Conservation (phyloP, 371 early-diverging fungal species). For the Saksenaea oblongispora region DNA sequence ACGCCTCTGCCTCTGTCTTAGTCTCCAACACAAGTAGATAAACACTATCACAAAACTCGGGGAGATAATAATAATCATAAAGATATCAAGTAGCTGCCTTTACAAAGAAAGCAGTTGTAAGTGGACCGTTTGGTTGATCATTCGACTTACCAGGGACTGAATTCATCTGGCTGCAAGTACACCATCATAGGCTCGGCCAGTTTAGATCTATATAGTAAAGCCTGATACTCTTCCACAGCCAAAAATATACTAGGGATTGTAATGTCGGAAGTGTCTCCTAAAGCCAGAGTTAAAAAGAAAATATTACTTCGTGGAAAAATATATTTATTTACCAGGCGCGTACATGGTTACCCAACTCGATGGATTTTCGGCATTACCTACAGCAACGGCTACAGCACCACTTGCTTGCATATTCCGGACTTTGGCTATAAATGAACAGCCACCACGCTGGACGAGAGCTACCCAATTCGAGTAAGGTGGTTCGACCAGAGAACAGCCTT, state of each 20-base stretch:
- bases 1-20: constrained; percentile 57
- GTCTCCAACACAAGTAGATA: constrained; percentile 61
- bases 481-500: constrained; percentile 35
- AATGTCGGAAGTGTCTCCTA: constrained; percentile 74
- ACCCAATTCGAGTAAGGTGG: constrained; percentile 64
- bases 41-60: constrained; percentile 56
- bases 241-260: constrained; percentile 77
- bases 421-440: constrained; percentile 85
- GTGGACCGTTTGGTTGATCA: constrained; percentile 24
- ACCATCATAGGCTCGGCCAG: constrained; percentile 44
- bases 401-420: constrained; percentile 84
- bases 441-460: constrained; percentile 80
- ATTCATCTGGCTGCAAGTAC: constrained; percentile 23
- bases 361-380: constrained; percentile 74
- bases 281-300: background rate
- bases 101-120: background rate
- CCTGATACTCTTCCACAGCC: constrained; percentile 61
- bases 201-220: constrained; percentile 41
- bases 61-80: constrained; percentile 23
- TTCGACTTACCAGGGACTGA: constrained; percentile 48
- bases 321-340: constrained; percentile 59
- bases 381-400: constrained; percentile 86
- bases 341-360: constrained; percentile 83
- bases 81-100: constrained; percentile 29
- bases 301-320: background rate